phyloP scores from a whole-genome alignment of 495 filamentous ascomycete species.

The Jackrogersella multiformis region DNA sequence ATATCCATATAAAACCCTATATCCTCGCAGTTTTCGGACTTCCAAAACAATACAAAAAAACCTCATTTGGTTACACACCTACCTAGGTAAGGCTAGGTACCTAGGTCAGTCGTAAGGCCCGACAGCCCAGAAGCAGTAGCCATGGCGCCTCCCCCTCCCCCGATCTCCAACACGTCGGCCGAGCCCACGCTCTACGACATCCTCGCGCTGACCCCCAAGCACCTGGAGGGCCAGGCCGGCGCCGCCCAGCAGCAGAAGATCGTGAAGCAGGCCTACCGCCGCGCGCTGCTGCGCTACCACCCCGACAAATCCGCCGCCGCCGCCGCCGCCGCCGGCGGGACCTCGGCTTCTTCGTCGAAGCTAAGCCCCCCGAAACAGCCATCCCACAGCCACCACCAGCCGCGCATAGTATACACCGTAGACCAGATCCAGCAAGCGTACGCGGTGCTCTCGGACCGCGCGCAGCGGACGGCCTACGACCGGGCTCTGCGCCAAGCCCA shows the following conservation, averaged over 20 bases:
- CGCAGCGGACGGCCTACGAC: constrained; percentile 72
- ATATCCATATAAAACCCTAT: too few species aligned
- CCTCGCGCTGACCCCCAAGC: constrained; percentile 52
- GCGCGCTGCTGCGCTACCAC: constrained; percentile 79
- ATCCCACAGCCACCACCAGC: constrained; percentile 9
- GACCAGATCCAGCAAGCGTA: constrained; percentile 85
- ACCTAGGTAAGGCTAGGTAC: too few species aligned
- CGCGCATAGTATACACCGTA: constrained; percentile 60
- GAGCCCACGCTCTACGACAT: constrained; percentile 58
- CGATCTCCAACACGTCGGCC: constrained; percentile 43
- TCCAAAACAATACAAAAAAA: not conserved
- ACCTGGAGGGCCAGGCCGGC: constrained; percentile 40
- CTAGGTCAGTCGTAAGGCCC: too few species aligned
- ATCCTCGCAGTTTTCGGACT: too few species aligned
- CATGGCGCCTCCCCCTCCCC: constrained; percentile 44
- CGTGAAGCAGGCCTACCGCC: constrained; percentile 80
- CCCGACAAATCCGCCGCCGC: constrained; percentile 71
- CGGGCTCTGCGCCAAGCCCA: constrained; percentile 50
- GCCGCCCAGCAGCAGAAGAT: constrained; percentile 43
- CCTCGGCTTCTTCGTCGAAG: constrained; percentile 29
- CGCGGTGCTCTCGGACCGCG: constrained; percentile 69
- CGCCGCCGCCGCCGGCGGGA: not conserved
- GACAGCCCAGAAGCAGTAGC: too few species aligned
- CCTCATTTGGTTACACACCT: too few species aligned
- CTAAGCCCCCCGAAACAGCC: constrained; percentile 14